Evolutionary conservation across 345 rosid genomes (phyloP), one percentile per base, ranked within the genome.

Genomic region (Physaria fendleri): DNA sequence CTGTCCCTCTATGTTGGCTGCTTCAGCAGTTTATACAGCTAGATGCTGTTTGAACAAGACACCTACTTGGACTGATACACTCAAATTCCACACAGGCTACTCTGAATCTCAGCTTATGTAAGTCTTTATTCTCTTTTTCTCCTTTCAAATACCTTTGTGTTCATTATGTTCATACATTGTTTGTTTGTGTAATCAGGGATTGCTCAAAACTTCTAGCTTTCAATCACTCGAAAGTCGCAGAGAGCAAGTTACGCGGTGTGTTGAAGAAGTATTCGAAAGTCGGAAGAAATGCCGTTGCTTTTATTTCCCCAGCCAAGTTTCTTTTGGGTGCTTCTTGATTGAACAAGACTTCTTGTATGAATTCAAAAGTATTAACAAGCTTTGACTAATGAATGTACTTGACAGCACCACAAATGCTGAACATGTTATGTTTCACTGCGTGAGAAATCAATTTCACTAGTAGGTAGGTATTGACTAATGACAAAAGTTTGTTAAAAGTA

Each of bases 1-100:
- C 69, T 62, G 81, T 45, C 85, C 95, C 29, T 85, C 97, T 2
- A 66, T 82, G 90, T 74, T 90, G 29, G 96, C 99, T 56, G 99
- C 99, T 47, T 84, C 99, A 9, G 97, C 99, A 2, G 99, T 94
- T 3, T 94, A 87, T 44, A 84, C 81, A 2, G 99, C 99, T 28
- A 77, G 97, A 18, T 78, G 86, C 59, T 74, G 76, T 6, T 74
- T 93, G 37, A 76, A 76, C 67, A 71, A 56, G 59, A 66, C 21
- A 4, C 88, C 91, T 11, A 13, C 32, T 11, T 93, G 97, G 97
- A 89, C 81, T 0, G 79, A 76, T 8, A 89, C 99, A 1, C 87
- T 93, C 0, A 72, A 70, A 67, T 73, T 79, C 56, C 97, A 93
- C 71, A 87, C 95, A 0, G 85, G 95, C 0, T 87, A 81, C 74